These are phyloP conservation scores for Mycosphaerella sp. DNA, from an alignment of 2,329 filamentous ascomycete genomes.

Conservation along the genomic window DNA sequence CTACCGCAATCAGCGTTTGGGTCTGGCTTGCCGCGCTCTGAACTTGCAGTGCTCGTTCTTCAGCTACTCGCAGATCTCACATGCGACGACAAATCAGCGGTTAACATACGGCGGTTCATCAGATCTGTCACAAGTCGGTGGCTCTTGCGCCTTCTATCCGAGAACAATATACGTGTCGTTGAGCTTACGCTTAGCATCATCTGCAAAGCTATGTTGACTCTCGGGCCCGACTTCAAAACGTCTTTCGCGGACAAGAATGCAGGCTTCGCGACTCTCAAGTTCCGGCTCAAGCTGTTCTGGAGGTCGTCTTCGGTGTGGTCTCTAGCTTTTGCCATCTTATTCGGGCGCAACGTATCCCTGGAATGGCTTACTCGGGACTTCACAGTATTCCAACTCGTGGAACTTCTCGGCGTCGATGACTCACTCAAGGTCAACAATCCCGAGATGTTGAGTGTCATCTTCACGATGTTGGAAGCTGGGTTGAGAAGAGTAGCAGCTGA, in stretches of 20 bases:
- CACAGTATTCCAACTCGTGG: conserved; percentile 65
- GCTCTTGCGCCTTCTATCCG: conserved; percentile 73
- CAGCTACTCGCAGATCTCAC: conserved; percentile 26
- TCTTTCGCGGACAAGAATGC: conserved; percentile 84
- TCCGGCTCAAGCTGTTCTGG: conserved; percentile 83
- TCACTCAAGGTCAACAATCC: conserved; percentile 64
- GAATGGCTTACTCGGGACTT: conserved; percentile 68
- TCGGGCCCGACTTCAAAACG: conserved; percentile 72
- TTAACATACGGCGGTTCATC: conserved; percentile 61
- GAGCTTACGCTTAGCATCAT: conserved; percentile 76
- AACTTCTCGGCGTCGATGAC: conserved; percentile 58
- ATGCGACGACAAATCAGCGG: conserved; percentile 23
- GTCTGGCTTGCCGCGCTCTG: conserved; percentile 23
- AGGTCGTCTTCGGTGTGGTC: conserved; percentile 77
- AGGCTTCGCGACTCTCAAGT: conserved; percentile 79
- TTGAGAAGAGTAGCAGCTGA: conserved; percentile 63
- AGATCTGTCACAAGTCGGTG: conserved; percentile 88
- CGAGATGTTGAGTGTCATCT: conserved; percentile 73
- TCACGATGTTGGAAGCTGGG: conserved; percentile 80
- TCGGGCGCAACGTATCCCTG: conserved; percentile 69
- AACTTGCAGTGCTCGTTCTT: conserved; percentile 29
- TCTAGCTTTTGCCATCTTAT: conserved; percentile 80
- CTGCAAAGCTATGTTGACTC: conserved; percentile 72
- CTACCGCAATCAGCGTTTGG: conserved; percentile 2
- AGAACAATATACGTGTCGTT: conserved; percentile 77